Percentiles rank a stretch among this genome's conserved stretches.
These are phyloP conservation scores for Aspergillus spinulosporus DNA, from an alignment of 2,329 filamentous ascomycete genomes.

Conservation along the genomic window DNA sequence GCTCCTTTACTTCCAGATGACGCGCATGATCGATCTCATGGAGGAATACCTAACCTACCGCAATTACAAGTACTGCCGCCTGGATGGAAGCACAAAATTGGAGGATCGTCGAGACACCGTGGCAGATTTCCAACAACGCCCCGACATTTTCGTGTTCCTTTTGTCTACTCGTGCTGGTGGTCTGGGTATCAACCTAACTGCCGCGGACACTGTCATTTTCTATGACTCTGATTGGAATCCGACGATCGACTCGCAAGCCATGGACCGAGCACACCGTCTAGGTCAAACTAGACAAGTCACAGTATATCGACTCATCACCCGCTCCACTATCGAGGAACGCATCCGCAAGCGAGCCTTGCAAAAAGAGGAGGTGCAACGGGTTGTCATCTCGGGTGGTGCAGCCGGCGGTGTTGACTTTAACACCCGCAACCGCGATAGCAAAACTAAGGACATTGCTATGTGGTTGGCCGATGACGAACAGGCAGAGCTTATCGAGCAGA, in stretches of 20 bases:
- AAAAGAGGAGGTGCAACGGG: conserved; percentile 97
- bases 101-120: conserved; percentile 97
- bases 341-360: conserved; percentile 96
- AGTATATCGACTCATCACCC: conserved; percentile 95
- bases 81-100: conserved; percentile 95
- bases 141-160: conserved; percentile 96
- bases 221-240: conserved; percentile 99
- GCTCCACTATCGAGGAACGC: conserved; percentile 94
- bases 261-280: conserved; percentile 97
- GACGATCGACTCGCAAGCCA: conserved; percentile 96
- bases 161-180: conserved; percentile 95
- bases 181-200: conserved; percentile 95
- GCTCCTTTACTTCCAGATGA: conserved; percentile 99
- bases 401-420: conserved; percentile 92
- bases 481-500: conserved; percentile 87
- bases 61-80: conserved; percentile 96
- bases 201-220: conserved; percentile 97
- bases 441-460: conserved; percentile 97
- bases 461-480: conserved; percentile 98
- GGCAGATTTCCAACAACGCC: conserved; percentile 89
- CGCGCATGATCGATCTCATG: conserved; percentile 98
- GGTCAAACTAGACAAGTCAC: conserved; percentile 95
- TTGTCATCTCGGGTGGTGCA: conserved; percentile 87
- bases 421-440: conserved; percentile 83
- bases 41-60: conserved; percentile 98